Conservation (phyloP, 2,329 filamentous ascomycete genomes). For the Fusarium cyanostomum region DNA sequence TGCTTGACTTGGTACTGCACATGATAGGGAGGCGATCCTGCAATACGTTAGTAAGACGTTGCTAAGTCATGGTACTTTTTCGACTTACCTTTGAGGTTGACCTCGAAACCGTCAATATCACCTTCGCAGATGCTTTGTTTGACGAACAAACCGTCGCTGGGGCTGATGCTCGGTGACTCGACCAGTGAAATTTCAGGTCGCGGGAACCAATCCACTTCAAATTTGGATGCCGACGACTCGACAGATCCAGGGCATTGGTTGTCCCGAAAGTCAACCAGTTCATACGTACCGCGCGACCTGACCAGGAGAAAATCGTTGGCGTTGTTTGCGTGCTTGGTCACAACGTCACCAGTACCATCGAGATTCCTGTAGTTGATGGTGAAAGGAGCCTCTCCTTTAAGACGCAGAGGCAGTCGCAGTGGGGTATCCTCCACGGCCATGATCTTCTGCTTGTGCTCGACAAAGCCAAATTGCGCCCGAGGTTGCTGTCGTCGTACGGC, state of each 20-base stretch:
- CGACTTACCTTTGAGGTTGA: slow-evolving; percentile 76
- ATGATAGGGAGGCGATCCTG: slow-evolving; percentile 81
- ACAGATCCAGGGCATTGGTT: slow-evolving; percentile 83
- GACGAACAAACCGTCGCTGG: slow-evolving; percentile 64
- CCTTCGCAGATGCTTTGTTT: slow-evolving; percentile 93
- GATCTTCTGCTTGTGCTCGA: slow-evolving; percentile 81
- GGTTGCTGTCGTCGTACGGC: slow-evolving; percentile 89
- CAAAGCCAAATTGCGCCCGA: slow-evolving; percentile 82
- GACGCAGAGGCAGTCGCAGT: slow-evolving; percentile 80
- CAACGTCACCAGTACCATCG: slow-evolving; percentile 59
- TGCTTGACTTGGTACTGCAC: slow-evolving; percentile 83
- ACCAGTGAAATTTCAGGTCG: slow-evolving; percentile 77
- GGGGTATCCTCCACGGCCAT: slow-evolving; percentile 79
- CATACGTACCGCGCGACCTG: slow-evolving; percentile 75
- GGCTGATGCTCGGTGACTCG: slow-evolving; percentile 68
- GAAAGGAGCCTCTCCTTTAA: slow-evolving; percentile 90
- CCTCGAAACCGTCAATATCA: slow-evolving; percentile 88
- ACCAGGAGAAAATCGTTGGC: slow-evolving; percentile 76
- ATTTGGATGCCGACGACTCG: slow-evolving; percentile 76
- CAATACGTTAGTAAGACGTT: slow-evolving; percentile 43
- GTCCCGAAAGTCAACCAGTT: slow-evolving; percentile 81
- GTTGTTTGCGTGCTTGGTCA: slow-evolving; percentile 59
- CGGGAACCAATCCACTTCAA: slow-evolving; percentile 86
- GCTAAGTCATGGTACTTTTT: background rate
- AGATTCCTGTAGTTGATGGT: slow-evolving; percentile 77